phyloP scores from a whole-genome alignment of 176 grass and related monocot genomes.

The Zea luxurians region DNA sequence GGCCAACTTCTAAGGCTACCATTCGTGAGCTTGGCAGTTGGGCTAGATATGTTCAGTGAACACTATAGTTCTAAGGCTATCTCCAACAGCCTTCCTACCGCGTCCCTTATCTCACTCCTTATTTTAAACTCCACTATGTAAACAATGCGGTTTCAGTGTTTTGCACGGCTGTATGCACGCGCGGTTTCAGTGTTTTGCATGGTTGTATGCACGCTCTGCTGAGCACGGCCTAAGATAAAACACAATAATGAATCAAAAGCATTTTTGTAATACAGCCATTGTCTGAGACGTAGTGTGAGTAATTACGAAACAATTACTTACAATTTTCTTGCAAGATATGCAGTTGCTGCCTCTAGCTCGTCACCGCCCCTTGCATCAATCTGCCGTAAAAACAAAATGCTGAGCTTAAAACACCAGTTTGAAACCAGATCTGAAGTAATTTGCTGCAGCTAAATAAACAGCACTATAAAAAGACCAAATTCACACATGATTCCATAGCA shows the following conservation, averaged over 20 bases:
- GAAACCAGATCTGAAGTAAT: not conserved
- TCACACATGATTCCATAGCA: not conserved
- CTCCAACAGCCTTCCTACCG: too few relatives aligned
- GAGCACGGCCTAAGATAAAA: not conserved
- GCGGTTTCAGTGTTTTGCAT: too few relatives aligned
- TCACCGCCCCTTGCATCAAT: constrained; percentile 51
- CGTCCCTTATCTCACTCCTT: too few relatives aligned
- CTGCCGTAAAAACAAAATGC: constrained; percentile 25
- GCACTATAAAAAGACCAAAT: not conserved
- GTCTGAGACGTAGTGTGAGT: not conserved
- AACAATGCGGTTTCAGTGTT: too few relatives aligned
- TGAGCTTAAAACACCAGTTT: constrained; percentile 23
- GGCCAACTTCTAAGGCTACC: too few relatives aligned
- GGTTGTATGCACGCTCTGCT: too few relatives aligned
- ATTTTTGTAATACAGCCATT: not conserved
- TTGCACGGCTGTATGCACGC: too few relatives aligned
- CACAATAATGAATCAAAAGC: not conserved
- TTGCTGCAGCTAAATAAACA: constrained; percentile 18
- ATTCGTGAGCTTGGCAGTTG: too few relatives aligned
- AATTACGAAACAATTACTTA: constrained; percentile 31
- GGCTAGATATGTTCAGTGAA: not conserved
- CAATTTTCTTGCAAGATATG: constrained; percentile 66
- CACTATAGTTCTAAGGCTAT: not conserved
- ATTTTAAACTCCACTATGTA: too few relatives aligned
- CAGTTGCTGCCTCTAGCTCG: constrained; percentile 70